Evolutionary conservation across 805 yeast genomes (phyloP).

Genomic region (Lipomyces sp.): DNA sequence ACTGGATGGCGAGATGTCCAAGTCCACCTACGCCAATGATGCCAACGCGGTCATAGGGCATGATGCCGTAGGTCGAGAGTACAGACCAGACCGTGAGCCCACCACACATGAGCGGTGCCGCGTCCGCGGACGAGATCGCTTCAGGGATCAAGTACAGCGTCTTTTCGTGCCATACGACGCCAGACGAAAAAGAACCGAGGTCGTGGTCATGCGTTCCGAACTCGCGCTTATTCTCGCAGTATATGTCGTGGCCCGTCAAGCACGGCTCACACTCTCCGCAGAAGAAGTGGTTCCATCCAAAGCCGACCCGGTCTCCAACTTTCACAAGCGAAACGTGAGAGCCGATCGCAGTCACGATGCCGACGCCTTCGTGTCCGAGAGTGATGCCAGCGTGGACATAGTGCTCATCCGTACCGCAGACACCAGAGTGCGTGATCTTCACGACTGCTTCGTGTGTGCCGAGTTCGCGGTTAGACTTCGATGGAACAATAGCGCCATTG

Average conservation of each 20-base stretch:
- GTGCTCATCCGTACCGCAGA: conserved; percentile 6
- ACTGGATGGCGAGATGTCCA: conserved; percentile 54
- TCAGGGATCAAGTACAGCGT: conserved; percentile 59
- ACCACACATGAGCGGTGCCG: conserved; percentile 65
- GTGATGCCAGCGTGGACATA: not conserved
- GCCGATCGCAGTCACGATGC: conserved; percentile 3
- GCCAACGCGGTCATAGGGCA: conserved; percentile 42
- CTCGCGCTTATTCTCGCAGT: not conserved
- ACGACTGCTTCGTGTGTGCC: not conserved
- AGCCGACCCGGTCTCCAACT: conserved; percentile 3
- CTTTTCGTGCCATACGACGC: conserved; percentile 54
- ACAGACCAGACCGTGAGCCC: conserved; percentile 65
- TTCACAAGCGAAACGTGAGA: not conserved
- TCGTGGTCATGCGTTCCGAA: not conserved
- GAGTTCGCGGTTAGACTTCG: not conserved
- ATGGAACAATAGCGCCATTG: not conserved
- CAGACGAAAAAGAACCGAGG: conserved; percentile 29
- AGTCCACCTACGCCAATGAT: conserved; percentile 57
- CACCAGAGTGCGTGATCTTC: conserved; percentile 7
- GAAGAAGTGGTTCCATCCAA: conserved; percentile 1
- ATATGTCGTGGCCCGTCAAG: not conserved
- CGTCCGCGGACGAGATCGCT: conserved; percentile 44
- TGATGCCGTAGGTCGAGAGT: conserved; percentile 41
- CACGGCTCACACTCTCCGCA: conserved; percentile 2
- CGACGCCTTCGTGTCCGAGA: conserved; percentile 10